Evolutionary conservation across 495 filamentous ascomycete genomes (phyloP).

Genomic region (Penicillium cataractarum): DNA sequence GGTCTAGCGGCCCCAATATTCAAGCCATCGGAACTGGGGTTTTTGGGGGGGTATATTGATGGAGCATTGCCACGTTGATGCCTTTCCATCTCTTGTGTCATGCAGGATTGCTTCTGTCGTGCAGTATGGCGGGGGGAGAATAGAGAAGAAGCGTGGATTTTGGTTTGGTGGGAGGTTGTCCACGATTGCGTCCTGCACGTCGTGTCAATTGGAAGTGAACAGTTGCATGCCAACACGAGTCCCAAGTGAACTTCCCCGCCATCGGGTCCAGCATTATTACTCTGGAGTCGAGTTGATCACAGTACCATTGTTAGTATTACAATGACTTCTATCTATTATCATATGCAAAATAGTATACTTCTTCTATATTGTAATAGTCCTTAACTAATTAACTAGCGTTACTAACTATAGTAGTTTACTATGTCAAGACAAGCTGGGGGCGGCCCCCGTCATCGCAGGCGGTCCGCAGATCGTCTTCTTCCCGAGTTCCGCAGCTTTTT

Average conservation of each 20-base stretch:
- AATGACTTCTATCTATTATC: background rate
- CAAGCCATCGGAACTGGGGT: constrained; percentile 13
- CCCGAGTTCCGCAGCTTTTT: background rate
- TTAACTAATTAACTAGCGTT: background rate
- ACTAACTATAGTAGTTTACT: no score
- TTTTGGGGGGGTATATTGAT: constrained; percentile 13
- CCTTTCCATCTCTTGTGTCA: background rate
- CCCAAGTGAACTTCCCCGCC: background rate
- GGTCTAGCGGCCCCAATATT: constrained; percentile 26
- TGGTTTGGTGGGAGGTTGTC: background rate
- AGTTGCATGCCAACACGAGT: background rate
- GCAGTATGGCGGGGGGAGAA: background rate
- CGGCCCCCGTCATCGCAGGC: background rate
- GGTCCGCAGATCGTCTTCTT: constrained; percentile 4
- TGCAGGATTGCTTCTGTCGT: constrained; percentile 10
- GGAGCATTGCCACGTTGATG: constrained; percentile 11
- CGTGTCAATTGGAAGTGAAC: background rate
- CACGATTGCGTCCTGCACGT: background rate
- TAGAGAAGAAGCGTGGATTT: background rate
- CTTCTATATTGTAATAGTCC: background rate
- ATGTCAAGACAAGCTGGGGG: background rate
- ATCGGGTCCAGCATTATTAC: background rate
- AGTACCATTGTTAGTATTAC: background rate
- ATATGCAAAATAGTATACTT: background rate
- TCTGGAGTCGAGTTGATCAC: no score